phyloP scores from a whole-genome alignment of 768 basidiomycete genomes.

The Megacollybia marginata region DNA sequence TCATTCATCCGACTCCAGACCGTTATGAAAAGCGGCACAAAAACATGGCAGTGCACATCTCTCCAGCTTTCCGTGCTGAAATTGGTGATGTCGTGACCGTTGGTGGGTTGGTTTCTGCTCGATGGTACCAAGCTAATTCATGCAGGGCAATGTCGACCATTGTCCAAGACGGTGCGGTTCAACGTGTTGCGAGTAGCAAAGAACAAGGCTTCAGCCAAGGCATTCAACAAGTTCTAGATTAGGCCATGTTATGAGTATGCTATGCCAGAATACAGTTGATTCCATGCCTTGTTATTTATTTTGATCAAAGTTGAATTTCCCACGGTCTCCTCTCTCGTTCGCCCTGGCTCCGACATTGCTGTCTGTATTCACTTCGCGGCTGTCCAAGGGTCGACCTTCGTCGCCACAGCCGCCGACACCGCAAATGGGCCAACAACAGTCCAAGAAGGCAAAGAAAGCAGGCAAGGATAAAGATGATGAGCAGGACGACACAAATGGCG shows the following conservation, averaged over 20 bases:
- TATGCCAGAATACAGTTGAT: no score
- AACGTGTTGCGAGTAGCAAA: conserved; percentile 94
- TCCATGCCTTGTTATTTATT: no score
- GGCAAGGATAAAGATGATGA: conserved; percentile 66
- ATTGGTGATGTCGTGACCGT: conserved; percentile 91
- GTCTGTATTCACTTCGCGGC: conserved; percentile 65
- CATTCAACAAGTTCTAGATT: conserved; percentile 87
- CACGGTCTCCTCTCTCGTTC: no score
- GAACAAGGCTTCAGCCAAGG: conserved; percentile 86
- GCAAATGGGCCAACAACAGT: conserved; percentile 79
- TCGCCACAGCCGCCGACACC: conserved; percentile 56
- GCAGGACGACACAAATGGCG: conserved; percentile 32
- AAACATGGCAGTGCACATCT: conserved; percentile 95
- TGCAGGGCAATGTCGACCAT: conserved; percentile 93
- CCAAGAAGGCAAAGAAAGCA: conserved; percentile 71
- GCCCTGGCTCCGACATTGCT: conserved; percentile 75
- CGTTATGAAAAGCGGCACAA: conserved; percentile 99
- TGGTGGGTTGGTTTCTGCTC: conserved; percentile 44
- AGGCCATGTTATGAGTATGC: no score
- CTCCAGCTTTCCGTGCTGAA: conserved; percentile 98
- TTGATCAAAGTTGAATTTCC: no score
- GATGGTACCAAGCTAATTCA: not conserved
- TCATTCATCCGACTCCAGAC: conserved; percentile 36
- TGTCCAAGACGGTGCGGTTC: conserved; percentile 99
- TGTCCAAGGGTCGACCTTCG: conserved; percentile 65